Base-by-base conservation (phyloP, 805 yeast genomes). In the Lipomyces mesembrius region DNA sequence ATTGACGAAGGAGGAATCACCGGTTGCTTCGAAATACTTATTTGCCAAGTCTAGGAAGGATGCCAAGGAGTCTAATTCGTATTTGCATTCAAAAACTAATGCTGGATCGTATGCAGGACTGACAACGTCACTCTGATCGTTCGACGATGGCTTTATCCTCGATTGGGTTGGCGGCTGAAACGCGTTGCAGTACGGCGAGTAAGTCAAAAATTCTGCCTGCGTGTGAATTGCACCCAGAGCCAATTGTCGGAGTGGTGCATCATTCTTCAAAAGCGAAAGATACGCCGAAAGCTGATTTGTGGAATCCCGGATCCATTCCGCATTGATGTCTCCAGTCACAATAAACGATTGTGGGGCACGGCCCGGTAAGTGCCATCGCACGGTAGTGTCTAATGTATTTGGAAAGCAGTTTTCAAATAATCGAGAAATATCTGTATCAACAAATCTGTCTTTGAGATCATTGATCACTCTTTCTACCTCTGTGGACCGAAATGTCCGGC, bases 271-370 rank as follows among this genome's bases (percentile, higher is more conserved):
- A 27, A 91, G 81, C 7, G 86, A 85, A 72, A 88, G 87, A 76
- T 91, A 92, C 1, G 90, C 90, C 3, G 91, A 84, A 59, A 92
- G 78, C 75, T 92, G 97, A 72, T 95, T 81, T 0, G 96, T 91
- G 0, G 96, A 87, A 77, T 92, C 97, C 62, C 97, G 79, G 59
- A 92, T 79, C 97, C 97, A 92, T 77, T 92, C 97, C 1, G 97
- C 97, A 76, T 91, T 92, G 64, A 92, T 92, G 75, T 92, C 97
- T 9, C 97, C 97, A 0, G 97, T 92, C 39, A 91, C 94, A 0
- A 92, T 84, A 77, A 92, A 92, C 0, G 96, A 82, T 68, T 87
- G 85, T 0, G 92, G 85, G 9, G 64, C 72, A 29, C 65, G 70
- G 14, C 71, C 73, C 20, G 76, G 71, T 2, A 74, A 70, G 76